Evolutionary conservation across 805 yeast genomes (phyloP).

Genomic region (Kazachstania kunashirensis): DNA sequence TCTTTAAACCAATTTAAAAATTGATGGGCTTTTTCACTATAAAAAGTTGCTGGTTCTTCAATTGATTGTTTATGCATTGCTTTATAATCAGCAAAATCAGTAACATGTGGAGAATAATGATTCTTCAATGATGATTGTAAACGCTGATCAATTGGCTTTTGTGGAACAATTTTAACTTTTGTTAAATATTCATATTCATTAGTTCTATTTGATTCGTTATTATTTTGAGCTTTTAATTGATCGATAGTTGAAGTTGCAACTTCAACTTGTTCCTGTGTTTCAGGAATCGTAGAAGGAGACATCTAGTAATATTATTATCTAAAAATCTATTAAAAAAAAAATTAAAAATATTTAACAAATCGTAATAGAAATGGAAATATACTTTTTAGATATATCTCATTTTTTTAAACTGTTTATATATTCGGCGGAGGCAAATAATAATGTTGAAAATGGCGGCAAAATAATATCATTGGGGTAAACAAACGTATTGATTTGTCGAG

Average conservation of each 20-base stretch:
- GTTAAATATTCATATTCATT: slow-evolving; percentile 17
- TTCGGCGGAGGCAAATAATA: too few relatives aligned
- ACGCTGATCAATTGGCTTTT: slow-evolving; percentile 16
- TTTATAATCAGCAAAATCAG: slow-evolving; percentile 43
- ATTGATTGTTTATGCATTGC: slow-evolving; percentile 65
- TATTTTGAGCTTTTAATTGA: not conserved
- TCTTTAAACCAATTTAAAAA: slow-evolving; percentile 72
- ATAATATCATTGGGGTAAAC: too few relatives aligned
- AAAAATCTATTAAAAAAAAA: too few relatives aligned
- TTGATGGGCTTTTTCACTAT: slow-evolving; percentile 66
- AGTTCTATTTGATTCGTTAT: not conserved
- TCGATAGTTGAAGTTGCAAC: not conserved
- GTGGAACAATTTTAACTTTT: slow-evolving; percentile 16
- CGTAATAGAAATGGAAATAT: too few relatives aligned
- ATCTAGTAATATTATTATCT: not conserved
- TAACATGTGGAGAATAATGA: slow-evolving; percentile 44
- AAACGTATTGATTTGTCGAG: too few relatives aligned
- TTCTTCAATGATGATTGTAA: slow-evolving; percentile 11
- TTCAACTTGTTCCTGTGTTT: not conserved
- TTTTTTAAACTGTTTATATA: too few relatives aligned
- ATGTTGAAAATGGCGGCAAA: too few relatives aligned
- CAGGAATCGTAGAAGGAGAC: slow-evolving; percentile 1
- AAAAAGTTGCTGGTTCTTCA: slow-evolving; percentile 69
- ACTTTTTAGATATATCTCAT: too few relatives aligned
- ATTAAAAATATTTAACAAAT: not conserved